phyloP scores from a whole-genome alignment of 768 basidiomycete genomes.

The Lactarius sp. region DNA sequence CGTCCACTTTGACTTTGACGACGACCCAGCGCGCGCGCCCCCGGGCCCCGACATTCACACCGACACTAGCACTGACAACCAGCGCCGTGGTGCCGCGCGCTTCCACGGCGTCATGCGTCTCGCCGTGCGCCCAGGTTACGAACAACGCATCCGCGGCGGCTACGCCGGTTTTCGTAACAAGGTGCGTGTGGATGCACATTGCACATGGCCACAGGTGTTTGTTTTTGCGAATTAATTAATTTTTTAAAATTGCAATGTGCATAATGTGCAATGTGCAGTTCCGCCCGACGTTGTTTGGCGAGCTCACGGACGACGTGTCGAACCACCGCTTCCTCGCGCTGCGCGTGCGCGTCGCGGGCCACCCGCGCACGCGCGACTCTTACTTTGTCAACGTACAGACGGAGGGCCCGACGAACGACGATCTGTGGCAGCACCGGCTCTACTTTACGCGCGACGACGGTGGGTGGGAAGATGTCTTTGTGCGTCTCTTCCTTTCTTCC shows the following conservation, averaged over 20 bases:
- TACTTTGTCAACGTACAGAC: slow-evolving; percentile 95
- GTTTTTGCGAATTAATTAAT: no score
- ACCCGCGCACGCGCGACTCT: slow-evolving; percentile 69
- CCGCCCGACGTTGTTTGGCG: slow-evolving; percentile 82
- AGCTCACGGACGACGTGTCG: slow-evolving; percentile 79
- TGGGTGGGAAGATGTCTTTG: slow-evolving; percentile 79
- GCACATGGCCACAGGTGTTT: background rate
- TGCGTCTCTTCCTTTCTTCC: slow-evolving; percentile 40
- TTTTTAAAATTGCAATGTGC: no score
- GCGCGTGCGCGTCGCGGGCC: slow-evolving; percentile 71
- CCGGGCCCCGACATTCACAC: slow-evolving; percentile 30
- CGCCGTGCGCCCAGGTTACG: slow-evolving; percentile 59
- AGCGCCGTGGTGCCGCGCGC: slow-evolving; percentile 45
- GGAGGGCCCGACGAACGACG: slow-evolving; percentile 70
- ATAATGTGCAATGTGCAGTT: slow-evolving; percentile 42
- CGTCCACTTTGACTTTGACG: slow-evolving; percentile 68
- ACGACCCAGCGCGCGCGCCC: slow-evolving; percentile 39
- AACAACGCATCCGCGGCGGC: slow-evolving; percentile 69
- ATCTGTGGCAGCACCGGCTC: slow-evolving; percentile 95
- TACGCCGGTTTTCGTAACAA: slow-evolving; percentile 91
- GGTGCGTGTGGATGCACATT: slow-evolving; percentile 37
- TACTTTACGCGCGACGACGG: slow-evolving; percentile 63
- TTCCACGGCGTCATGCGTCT: slow-evolving; percentile 82
- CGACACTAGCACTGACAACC: background rate
- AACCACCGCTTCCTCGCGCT: slow-evolving; percentile 76